Conservation (phyloP, 768 basidiomycete species). For the Hygrophoropsis aurantiaca region DNA sequence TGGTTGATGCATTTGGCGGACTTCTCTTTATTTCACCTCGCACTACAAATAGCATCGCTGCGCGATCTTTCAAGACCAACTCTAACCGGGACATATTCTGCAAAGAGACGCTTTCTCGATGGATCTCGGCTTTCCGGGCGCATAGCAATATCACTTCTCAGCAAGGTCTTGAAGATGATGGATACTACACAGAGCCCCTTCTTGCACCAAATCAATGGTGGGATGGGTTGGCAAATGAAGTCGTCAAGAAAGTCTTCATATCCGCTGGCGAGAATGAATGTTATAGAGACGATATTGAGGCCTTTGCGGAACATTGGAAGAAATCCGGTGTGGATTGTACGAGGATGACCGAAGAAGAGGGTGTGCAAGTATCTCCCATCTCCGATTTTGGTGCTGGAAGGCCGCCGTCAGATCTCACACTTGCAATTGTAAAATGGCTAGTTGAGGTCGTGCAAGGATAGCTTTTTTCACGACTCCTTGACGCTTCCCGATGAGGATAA, state of each 20-base stretch:
- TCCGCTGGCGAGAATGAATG: not conserved
- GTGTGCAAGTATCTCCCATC: not conserved
- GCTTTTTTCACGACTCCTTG: too few relatives aligned
- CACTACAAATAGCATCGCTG: not conserved
- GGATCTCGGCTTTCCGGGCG: not conserved
- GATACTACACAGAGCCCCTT: not conserved
- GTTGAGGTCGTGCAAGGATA: not conserved
- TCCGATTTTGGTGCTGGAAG: not conserved
- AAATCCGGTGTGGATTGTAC: not conserved
- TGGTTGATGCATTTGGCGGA: not conserved
- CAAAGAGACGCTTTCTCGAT: not conserved
- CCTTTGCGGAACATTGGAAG: not conserved
- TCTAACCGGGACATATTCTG: not conserved
- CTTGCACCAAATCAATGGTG: not conserved
- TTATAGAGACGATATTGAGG: not conserved
- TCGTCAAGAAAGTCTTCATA: slow-evolving; percentile 1
- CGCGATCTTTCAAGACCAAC: not conserved
- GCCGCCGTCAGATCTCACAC: not conserved
- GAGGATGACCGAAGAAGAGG: not conserved
- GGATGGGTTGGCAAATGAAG: not conserved
- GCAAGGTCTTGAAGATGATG: not conserved
- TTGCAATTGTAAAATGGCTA: not conserved
- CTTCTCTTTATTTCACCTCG: not conserved
- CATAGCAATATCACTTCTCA: not conserved
- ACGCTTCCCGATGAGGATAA: too few relatives aligned